Base-by-base conservation (phyloP, 2,329 filamentous ascomycete genomes). In the Arthrobotrys sphaeroides region DNA sequence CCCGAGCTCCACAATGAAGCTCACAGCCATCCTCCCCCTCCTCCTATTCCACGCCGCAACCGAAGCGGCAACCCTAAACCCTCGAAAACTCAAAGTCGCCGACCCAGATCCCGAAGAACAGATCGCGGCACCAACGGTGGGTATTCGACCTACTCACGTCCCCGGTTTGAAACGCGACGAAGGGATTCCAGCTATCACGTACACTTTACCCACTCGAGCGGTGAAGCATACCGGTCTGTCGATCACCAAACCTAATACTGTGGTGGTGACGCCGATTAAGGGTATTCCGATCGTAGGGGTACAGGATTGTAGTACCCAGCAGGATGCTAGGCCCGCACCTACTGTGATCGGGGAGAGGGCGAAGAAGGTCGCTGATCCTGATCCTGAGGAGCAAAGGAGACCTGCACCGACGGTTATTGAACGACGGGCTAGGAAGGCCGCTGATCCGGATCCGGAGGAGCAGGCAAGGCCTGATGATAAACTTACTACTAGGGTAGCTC, bases 1-100 rank as follows among this genome's bases (percentile, higher is more conserved):
- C 31, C 36, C 36, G n/a, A 40, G 3, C 13, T 40, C 9, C 26
- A 65, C 13, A 10, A 45, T 67, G 62, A 67, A 67, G 43, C 43
- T 67, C 47, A n/a, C 16, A 3, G 13, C 1, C 12, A 47, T 43
- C 9, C 43, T 67, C 5, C 49, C 62, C 4, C 16, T 67, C 0
- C 62, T 67, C 12, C 62, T 67, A 2, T 2, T 40, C 7, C 47
- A 36, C 16, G 26, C 51, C 51, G 26, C 47, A n/a, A n/a, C n/a
- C n/a, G n/a, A n/a, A n/a, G n/a, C n/a, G n/a, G n/a, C n/a, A n/a
- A n/a, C n/a, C n/a, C n/a, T n/a, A n/a, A n/a, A n/a, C n/a, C n/a
- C n/a, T n/a, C n/a, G n/a, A n/a, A n/a, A n/a, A n/a, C n/a, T n/a
- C n/a, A n/a, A n/a, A n/a, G 26, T 62, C 59, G 5, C 61, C 3